Percentiles rank a stretch among this genome's conserved stretches.
phyloP scores from a whole-genome alignment of 495 filamentous ascomycete species.

The Tetracladium setigerum region DNA sequence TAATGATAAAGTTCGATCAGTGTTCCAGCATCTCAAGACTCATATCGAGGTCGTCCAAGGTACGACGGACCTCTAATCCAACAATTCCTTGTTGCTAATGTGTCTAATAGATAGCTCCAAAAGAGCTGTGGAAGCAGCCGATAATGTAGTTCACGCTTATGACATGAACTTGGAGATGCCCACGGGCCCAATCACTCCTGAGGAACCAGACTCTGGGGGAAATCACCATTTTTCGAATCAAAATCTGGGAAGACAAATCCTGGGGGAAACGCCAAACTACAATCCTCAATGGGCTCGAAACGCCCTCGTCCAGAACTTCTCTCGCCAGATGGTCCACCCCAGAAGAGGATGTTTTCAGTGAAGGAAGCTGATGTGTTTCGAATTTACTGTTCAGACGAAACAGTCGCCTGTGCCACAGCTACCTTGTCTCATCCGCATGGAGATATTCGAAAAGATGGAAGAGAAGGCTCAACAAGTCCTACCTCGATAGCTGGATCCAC shows the following conservation, averaged over 20 bases:
- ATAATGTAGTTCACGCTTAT: constrained; percentile 84
- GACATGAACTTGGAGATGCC: constrained; percentile 80
- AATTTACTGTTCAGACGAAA: neutral
- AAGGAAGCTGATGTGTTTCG: constrained; percentile 3
- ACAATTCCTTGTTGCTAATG: neutral
- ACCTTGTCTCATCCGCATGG: neutral
- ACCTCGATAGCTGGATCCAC: neutral
- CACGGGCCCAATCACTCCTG: constrained; percentile 36
- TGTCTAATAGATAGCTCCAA: constrained; percentile 58
- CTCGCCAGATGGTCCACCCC: constrained; percentile 9
- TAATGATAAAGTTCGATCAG: constrained; percentile 38
- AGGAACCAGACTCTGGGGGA: constrained; percentile 2
- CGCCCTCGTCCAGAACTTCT: constrained; percentile 9
- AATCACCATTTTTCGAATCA: too few relatives aligned
- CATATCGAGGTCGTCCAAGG: constrained; percentile 74
- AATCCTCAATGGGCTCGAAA: constrained; percentile 7
- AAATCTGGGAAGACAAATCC: neutral
- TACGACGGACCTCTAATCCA: constrained; percentile 20
- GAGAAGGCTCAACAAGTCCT: neutral
- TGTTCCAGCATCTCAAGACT: constrained; percentile 59
- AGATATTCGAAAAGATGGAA: too few relatives aligned
- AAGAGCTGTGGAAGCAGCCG: constrained; percentile 71
- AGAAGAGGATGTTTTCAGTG: constrained; percentile 15
- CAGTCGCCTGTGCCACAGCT: neutral
- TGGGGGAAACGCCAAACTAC: neutral